Percentiles rank a stretch among this genome's conserved stretches.
Evolutionary conservation across 2,329 filamentous ascomycete genomes (phyloP).

Genomic region (Apiospora marii): DNA sequence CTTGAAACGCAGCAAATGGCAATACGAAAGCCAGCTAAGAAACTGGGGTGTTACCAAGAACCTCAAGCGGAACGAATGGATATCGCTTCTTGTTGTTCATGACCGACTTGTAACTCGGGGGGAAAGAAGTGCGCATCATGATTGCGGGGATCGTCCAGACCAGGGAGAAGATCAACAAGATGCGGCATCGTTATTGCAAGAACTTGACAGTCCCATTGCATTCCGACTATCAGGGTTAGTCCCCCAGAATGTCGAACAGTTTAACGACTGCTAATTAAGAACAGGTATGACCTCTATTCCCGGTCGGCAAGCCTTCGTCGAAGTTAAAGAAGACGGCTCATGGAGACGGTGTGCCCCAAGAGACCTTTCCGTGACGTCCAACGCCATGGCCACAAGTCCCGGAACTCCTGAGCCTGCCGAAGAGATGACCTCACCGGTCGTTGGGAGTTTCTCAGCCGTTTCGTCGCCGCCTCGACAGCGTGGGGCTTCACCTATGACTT

Average conservation of each 20-base stretch:
- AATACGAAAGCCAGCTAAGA: background rate
- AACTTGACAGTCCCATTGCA: background rate
- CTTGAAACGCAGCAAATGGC: background rate
- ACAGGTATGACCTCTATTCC: background rate
- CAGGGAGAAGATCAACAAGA: background rate
- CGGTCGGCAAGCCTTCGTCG: background rate
- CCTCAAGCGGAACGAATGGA: slow-evolving; percentile 1
- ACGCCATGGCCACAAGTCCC: background rate
- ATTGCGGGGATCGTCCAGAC: background rate
- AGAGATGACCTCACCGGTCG: background rate
- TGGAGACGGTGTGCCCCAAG: background rate
- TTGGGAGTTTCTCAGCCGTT: background rate
- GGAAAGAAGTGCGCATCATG: background rate
- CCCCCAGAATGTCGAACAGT: background rate
- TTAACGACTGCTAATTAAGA: background rate
- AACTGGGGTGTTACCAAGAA: background rate
- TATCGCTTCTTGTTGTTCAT: background rate
- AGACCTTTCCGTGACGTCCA: background rate
- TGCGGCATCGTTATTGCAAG: background rate
- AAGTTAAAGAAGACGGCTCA: background rate
- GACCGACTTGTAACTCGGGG: background rate
- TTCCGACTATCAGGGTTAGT: background rate
- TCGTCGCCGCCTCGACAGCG: background rate
- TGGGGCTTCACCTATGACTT: no score
- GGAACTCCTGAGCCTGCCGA: no score